A percentile compares a stretch with the other conserved stretches of the same genome.
Evolutionary conservation across 495 filamentous ascomycete species (phyloP).

Genomic region (Penicillium arizonense): DNA sequence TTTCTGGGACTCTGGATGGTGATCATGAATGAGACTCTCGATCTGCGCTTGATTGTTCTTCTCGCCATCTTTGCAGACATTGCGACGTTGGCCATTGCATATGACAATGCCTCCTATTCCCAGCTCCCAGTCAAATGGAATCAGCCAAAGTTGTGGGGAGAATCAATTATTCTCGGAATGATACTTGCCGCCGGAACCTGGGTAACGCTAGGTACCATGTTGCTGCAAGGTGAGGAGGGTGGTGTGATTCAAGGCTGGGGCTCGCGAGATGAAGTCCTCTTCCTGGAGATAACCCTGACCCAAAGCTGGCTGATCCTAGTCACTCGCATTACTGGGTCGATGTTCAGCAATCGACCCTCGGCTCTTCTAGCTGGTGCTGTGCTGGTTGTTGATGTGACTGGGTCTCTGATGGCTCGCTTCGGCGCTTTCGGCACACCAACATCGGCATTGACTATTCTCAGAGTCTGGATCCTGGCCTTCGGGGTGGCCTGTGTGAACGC

Average conservation of each 20-base stretch:
- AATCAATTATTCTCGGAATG: slow-evolving; percentile 78
- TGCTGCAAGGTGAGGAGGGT: slow-evolving; percentile 59
- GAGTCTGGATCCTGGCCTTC: slow-evolving; percentile 87
- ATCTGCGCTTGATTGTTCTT: slow-evolving; percentile 85
- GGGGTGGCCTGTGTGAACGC: slow-evolving; percentile 70
- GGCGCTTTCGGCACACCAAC: slow-evolving; percentile 70
- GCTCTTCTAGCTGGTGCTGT: slow-evolving; percentile 78
- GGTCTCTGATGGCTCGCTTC: slow-evolving; percentile 79
- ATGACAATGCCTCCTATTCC: slow-evolving; percentile 88
- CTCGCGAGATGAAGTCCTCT: slow-evolving; percentile 76
- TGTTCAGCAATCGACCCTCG: slow-evolving; percentile 82
- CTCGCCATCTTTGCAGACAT: slow-evolving; percentile 95
- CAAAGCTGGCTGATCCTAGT: slow-evolving; percentile 98
- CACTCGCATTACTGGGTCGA: slow-evolving; percentile 82
- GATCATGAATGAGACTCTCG: slow-evolving; percentile 77
- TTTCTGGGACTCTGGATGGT: slow-evolving; percentile 91
- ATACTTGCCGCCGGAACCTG: slow-evolving; percentile 81
- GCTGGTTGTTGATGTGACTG: slow-evolving; percentile 74
- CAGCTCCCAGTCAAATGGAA: slow-evolving; percentile 92
- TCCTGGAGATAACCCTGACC: slow-evolving; percentile 86
- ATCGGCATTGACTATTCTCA: slow-evolving; percentile 73
- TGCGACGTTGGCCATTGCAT: slow-evolving; percentile 88
- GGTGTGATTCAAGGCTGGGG: slow-evolving; percentile 89
- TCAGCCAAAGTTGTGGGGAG: slow-evolving; percentile 86
- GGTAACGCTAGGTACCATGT: slow-evolving; percentile 79